Evolutionary conservation across 2,329 filamentous ascomycete species (phyloP), one percentile per base, ranked within the genome.

Genomic region (Arthrobotrys iridis): DNA sequence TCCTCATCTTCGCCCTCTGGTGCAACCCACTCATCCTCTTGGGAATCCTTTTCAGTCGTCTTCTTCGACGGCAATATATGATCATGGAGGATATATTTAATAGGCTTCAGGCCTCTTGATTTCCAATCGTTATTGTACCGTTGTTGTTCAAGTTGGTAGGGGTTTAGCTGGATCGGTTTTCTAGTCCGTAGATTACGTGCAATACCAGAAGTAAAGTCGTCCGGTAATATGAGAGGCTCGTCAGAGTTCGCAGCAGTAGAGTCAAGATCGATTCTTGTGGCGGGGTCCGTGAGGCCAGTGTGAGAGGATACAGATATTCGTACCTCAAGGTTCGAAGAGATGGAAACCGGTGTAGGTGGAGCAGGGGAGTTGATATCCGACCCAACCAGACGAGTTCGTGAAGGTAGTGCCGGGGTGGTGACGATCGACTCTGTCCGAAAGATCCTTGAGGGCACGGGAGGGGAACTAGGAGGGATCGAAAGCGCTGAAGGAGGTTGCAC

Each of bases 101-200:
- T 40, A 18, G 79, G 79, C 20, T 58, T 73, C 15, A 80, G 30
- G 22, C 78, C 78, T 37, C 77, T 63, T 8, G 77, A 78, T 72
- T 79, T 79, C 46, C 79, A 72, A 0, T 77, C 77, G 28, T 65
- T 64, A 18, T 74, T 72, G 43, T 79, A 80, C 15, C 66, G 62
- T 35, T 77, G 73, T n/a, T 71, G 58, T 59, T 80, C 79, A 4
- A 80, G 62, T 4, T 75, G 62, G 57, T 80, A 80, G 2, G 79
- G 79, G 28, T 80, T 79, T 26, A 77, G 50, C 57, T 80, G 79
- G 10, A 80, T 80, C 13, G 78, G 79, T 30, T 80, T 79, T 10
- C 79, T 74, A 48, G 78, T 48, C 20, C 79, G 76, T 18, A 80
- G 64, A 48, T 72, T 79, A 20, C 78, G 73, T 28, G 46, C 65